Evolutionary conservation across 306 rosid genomes (phyloP), one percentile per base, ranked within the genome.

Genomic region (Glycyrrhiza uralensis): DNA sequence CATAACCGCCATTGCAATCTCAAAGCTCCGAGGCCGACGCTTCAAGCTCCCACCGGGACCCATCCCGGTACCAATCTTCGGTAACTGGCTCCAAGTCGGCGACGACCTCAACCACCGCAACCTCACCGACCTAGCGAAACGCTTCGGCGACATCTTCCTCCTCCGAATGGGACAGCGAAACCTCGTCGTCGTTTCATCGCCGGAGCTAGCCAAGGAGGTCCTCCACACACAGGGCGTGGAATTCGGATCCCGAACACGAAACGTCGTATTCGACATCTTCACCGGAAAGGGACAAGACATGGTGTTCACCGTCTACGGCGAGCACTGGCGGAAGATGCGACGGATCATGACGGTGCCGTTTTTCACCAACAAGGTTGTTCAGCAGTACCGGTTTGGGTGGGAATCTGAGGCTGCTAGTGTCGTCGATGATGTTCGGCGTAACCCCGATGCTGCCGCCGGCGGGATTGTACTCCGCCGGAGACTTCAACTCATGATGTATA

Each of bases 41-140:
- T 90, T 93, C 79, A 93, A 88, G 66, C 90, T 93, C n/a, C 98
- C 96, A 0, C 98, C 98, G 0, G 98, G 98, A 0, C 96, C 98
- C 0, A 33, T 90, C 0, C 93, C 98, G 0, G 91, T 90, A 0
- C 98, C 98, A 0, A 29, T 92, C 4, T 90, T 92, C 78, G 98
- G 96, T 0, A 92, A 92, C 76, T 92, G 98, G 98, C 93, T 92
- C 18, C 98, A 93, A 15, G 98, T 93, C 60, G 98, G 98, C 1
- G 98, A 93, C 6, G 96, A 93, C 69, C 83, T 92, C 74, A 92
- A 93, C 81, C 98, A 93, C 90, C 95, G 96, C 0, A 93, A 93
- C 39, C 90, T 93, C 54, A 81, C 91, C 8, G 93, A 87, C 15
- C 7, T 88, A 0, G 93, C 98, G 14, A 93, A 93, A 75, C 83